Base-by-base conservation (phyloP, 208 protist species). In the Balamuthia mandrillaris region DNA sequence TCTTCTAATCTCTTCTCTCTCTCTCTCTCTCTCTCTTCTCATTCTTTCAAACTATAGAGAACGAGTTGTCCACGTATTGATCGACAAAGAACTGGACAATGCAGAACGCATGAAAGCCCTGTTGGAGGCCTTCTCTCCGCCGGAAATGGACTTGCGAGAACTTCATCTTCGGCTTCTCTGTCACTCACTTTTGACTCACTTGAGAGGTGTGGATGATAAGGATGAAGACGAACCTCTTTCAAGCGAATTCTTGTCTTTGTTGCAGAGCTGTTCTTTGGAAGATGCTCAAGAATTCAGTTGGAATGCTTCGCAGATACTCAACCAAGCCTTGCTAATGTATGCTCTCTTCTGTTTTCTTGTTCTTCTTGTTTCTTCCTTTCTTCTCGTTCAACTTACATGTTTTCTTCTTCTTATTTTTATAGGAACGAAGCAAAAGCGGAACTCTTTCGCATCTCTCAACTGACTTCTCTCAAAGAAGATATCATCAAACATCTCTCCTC, bases 221-320 rank as follows among this genome's bases (percentile, higher is more conserved):
- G 47, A 35, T 79, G 14, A 42, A 79, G 45, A 58, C 58, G 70
- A 79, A 79, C 42, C 31, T 79, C 21, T 49, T 79, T 24, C n/a
- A n/a, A n/a, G n/a, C n/a, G n/a, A n/a, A n/a, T n/a, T n/a, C n/a
- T n/a, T n/a, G n/a, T n/a, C n/a, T n/a, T n/a, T n/a, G 33, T 49
- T 79, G 47, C 47, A 79, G 70, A 60, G 33, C 45, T 79, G 70
- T 35, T 37, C 70, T 31, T 49, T 27, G 16, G 70, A 79, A 10
- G 70, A 79, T 49, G 29, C 27, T 10, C 47, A 42, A 42, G 58
- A 42, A 9, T 79, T 79, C 47, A 60, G 58, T 37, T 35, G 58
- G 47, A 41, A 29, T 21, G 70, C 70, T 18, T 39, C 58, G 70
- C 47, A 79, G 14, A 79, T 79, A 31, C 45, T 79, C 70, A 39